Percentiles rank a stretch among this genome's conserved stretches.
These are phyloP conservation scores for Orbilia quercus DNA, from an alignment of 2,329 filamentous ascomycete genomes.

Conservation along the genomic window DNA sequence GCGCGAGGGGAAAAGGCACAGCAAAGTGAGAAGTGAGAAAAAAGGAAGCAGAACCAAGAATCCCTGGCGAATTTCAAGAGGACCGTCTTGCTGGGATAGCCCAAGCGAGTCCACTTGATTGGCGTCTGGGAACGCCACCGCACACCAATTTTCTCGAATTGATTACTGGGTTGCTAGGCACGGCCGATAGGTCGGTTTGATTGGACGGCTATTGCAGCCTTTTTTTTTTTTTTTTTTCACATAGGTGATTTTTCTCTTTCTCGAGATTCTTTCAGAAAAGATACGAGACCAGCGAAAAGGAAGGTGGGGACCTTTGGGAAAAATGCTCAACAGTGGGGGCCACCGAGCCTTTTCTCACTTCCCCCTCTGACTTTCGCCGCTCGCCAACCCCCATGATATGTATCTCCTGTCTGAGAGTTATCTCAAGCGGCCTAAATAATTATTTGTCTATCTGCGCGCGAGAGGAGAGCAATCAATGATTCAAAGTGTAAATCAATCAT, in stretches of 20 bases:
- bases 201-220: constrained; percentile 26
- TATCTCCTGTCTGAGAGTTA: constrained; percentile 11
- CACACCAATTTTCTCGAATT: constrained; percentile 49
- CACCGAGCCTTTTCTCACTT: constrained; percentile 31
- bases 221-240: constrained; percentile 1
- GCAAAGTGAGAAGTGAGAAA: neutral
- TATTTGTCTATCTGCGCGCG: no score
- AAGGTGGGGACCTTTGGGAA: constrained; percentile 47
- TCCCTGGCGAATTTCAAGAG: constrained; percentile 28
- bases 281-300: constrained; percentile 42
- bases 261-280: neutral
- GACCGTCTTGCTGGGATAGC: constrained; percentile 39
- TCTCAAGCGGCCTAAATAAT: constrained; percentile 27
- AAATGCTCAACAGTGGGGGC: constrained; percentile 38
- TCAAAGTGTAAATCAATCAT: no score
- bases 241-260: constrained; percentile 5
- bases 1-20: constrained; percentile 7
- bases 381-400: neutral
- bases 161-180: constrained; percentile 29
- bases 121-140: constrained; percentile 34
- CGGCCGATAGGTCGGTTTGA: constrained; percentile 26
- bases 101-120: constrained; percentile 53
- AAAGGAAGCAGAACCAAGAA: constrained; percentile 4
- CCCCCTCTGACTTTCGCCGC: no score
- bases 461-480: neutral